phyloP scores from a whole-genome alignment of 1,284 basidiomycete genomes.

The Pulchroboletus neoregius region DNA sequence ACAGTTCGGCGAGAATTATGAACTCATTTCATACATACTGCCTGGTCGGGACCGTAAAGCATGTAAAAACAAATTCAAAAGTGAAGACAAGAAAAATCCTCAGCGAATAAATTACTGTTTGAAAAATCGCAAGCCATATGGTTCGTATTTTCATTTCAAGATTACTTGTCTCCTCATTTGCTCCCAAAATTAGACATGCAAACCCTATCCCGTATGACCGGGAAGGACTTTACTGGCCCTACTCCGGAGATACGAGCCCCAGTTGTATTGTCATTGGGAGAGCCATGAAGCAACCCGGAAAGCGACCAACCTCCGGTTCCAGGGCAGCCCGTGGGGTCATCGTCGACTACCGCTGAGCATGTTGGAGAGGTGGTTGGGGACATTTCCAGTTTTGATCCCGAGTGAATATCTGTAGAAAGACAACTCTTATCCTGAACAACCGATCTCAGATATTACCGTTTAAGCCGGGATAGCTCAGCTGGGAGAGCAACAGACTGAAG shows the following conservation, averaged over 20 bases:
- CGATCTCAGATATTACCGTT: background rate
- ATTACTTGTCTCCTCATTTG: conserved; percentile 1
- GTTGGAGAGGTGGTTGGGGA: conserved; percentile 34
- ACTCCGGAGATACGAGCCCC: conserved; percentile 65
- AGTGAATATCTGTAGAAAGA: conserved; percentile 10
- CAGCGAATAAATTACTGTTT: conserved; percentile 64
- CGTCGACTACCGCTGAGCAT: conserved; percentile 10
- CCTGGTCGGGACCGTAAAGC: conserved; percentile 83
- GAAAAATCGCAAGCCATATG: conserved; percentile 65
- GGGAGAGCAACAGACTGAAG: conserved; percentile 81
- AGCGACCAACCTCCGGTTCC: background rate
- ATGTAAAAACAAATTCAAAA: conserved; percentile 89
- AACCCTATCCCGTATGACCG: conserved; percentile 69
- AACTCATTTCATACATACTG: conserved; percentile 81
- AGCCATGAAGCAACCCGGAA: conserved; percentile 12
- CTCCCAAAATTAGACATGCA: conserved; percentile 50
- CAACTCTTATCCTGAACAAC: background rate
- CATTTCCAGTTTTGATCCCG: conserved; percentile 24
- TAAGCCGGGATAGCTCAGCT: conserved; percentile 70
- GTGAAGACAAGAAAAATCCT: conserved; percentile 78
- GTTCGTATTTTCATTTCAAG: conserved; percentile 37
- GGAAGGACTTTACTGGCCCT: conserved; percentile 77
- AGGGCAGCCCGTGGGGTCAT: conserved; percentile 1
- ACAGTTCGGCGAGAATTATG: conserved; percentile 90
- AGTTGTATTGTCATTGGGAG: conserved; percentile 29